Conservation (phyloP, 78 protist species). For the Speleostelium caveatum region DNA sequence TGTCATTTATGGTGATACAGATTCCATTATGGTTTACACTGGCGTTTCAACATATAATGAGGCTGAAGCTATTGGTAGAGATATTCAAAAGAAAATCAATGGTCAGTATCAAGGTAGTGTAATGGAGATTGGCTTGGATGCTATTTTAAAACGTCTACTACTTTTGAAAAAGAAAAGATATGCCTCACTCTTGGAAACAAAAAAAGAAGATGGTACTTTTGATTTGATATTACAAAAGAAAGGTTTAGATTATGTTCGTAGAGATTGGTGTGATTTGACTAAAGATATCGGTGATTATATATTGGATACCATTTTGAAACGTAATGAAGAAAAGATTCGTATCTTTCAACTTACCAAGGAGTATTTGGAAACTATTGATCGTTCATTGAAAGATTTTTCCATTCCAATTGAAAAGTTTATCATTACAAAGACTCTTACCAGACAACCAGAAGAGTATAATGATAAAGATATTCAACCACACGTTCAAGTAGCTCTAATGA, state of each 20-base stretch:
- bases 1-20: conserved; percentile 99
- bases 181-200: conserved; percentile 91
- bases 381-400: background rate
- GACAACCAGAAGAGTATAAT: conserved; percentile 93
- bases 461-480: conserved; percentile 97
- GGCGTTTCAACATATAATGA: conserved; percentile 65
- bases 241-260: conserved; percentile 98
- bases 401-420: conserved; percentile 80
- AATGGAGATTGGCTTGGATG: conserved; percentile 97
- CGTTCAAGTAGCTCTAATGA: conserved; percentile 89
- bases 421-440: conserved; percentile 92
- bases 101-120: conserved; percentile 74
- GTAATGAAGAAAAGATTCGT: conserved; percentile 67
- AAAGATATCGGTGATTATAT: conserved; percentile 71
- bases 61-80: conserved; percentile 84
- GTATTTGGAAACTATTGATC: conserved; percentile 21
- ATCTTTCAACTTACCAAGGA: conserved; percentile 5
- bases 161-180: conserved; percentile 99
- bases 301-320: conserved; percentile 3
- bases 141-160: conserved; percentile 93
- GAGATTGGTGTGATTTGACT: conserved; percentile 98
- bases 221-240: conserved; percentile 82
- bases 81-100: conserved; percentile 92
- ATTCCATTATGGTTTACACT: conserved; percentile 98
- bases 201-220: background rate